Evolutionary conservation across 208 protist species (phyloP).

Genomic region (Phytomonas sp.): DNA sequence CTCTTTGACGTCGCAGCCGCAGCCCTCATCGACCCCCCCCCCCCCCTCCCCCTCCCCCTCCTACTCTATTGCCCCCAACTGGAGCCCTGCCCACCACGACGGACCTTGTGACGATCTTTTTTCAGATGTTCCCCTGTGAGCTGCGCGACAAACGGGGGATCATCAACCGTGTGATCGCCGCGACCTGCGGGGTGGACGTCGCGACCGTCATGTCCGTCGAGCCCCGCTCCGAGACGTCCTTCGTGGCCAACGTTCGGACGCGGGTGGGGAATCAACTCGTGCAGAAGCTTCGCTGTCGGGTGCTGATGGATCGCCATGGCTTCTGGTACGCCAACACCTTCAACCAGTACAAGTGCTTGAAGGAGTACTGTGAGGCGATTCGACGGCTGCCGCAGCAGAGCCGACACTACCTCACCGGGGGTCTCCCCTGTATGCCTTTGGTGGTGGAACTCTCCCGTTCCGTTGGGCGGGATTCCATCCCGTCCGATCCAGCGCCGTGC

Average conservation of each 20-base stretch:
- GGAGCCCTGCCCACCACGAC: constrained; percentile 9
- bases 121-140: constrained; percentile 82
- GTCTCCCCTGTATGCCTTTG: constrained; percentile 77
- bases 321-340: constrained; percentile 62
- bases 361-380: constrained; percentile 70
- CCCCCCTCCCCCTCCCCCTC: constrained; percentile 8
- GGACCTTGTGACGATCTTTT: constrained; percentile 35
- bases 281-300: constrained; percentile 53
- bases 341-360: constrained; percentile 52
- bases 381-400: constrained; percentile 62
- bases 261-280: constrained; percentile 40
- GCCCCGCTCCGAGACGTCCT: constrained; percentile 65
- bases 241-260: constrained; percentile 54
- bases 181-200: constrained; percentile 20
- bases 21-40: background rate
- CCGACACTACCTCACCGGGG: constrained; percentile 58
- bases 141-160: constrained; percentile 43
- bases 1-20: constrained; percentile 12
- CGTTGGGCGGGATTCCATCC: constrained; percentile 18
- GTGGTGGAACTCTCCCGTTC: constrained; percentile 60
- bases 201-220: constrained; percentile 46
- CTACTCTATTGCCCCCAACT: constrained; percentile 2
- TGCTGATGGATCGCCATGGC: constrained; percentile 76
- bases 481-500: constrained; percentile 19
- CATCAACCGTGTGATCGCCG: constrained; percentile 61